Evolutionary conservation across 495 filamentous ascomycete genomes (phyloP), one percentile per base, ranked within the genome.

Genomic region (Corynascus novoguineensis): DNA sequence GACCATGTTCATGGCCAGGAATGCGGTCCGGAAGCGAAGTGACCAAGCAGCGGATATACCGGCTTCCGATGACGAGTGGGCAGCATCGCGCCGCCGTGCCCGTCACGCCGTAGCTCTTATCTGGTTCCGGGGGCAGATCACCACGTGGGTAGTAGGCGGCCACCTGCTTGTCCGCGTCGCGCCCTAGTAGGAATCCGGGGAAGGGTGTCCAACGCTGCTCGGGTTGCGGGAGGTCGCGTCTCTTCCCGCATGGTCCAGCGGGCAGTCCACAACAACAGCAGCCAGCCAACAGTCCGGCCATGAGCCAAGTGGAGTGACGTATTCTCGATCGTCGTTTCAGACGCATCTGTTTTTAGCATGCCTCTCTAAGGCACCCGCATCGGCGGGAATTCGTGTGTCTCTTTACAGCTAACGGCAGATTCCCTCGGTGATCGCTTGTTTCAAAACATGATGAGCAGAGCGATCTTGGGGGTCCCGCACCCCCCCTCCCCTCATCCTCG

Each of bases 341-440:
- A 32, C 17, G 5, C 28, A 31, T 47, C 44, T 49, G 44, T 56
- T 56, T 56, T 56, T 59, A 53, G 56, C 52, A 42, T 50, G 27
- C 47, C n/a, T 24, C 51, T 7, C 41, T 21, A 24, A 31, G 14
- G 10, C 17, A 41, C 17, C 28, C 22, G 34, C 25, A 34, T n/a
- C 27, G 2, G 8, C 40, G n/a, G 53, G 38, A 51, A 40, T 42
- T 29, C 52, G 47, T 29, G 37, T 42, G 35, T 21, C 28, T n/a
- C 14, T n/a, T 12, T 27, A 31, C 31, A 55, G 32, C 53, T 21
- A 50, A 50, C 53, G 37, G 47, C 32, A 38, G 54, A 45, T 54
- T 58, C 51, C 12, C 44, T 51, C 54, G 37, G 37, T 21, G 44
- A 62, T 52, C 38, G n/a, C 50, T 48, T 55, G 60, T 62, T 62